Evolutionary conservation across 495 filamentous ascomycete species (phyloP), one percentile per base, ranked within the genome.

Genomic region (Pyronema domesticum): DNA sequence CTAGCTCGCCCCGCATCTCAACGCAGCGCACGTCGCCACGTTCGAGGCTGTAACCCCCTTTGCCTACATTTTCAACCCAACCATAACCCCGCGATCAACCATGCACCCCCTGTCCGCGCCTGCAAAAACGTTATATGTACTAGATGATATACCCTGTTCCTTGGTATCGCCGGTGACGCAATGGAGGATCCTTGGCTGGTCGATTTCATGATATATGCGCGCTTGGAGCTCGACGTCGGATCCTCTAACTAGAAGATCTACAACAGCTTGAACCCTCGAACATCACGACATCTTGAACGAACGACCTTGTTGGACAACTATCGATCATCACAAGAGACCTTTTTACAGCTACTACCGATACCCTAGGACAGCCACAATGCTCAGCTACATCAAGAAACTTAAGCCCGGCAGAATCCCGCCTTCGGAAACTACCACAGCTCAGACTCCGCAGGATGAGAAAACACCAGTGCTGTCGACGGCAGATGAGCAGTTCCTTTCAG

Each of bases 401-500:
- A 50, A 50, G 14, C 37, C 50, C 6, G 23, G 23, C 11, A 51
- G 15, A 36, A n/a, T 2, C 4, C n/a, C 15, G 10, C 13, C 3
- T 1, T 10, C 47, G 10, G 19, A n/a, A n/a, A 15, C 45, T 3
- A 47, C 45, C 10, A 19, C 1, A 47, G 45, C 45, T 15, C 45
- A 47, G 11, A 19, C 11, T 4, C 3, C 18, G 18, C 18, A 51
- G 18, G 48, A 50, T 13, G 19, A 13, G 30, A 50, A 40, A 53
- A 13, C 50, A 39, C 76, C 74, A 8, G 71, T 80, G 9, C 60
- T 81, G 8, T 74, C 68, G 7, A 61, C 71, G 17, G 72, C 74
- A 54, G 78, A 80, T 49, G 78, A 80, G 60, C 67, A 69, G 18
- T 80, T 77, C 57, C 60, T 81, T 17, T 8, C 18, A 5, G 18